These are phyloP conservation scores for Ceratobasidium sp. DNA, from an alignment of 1,284 basidiomycete genomes.

Conservation along the genomic window DNA sequence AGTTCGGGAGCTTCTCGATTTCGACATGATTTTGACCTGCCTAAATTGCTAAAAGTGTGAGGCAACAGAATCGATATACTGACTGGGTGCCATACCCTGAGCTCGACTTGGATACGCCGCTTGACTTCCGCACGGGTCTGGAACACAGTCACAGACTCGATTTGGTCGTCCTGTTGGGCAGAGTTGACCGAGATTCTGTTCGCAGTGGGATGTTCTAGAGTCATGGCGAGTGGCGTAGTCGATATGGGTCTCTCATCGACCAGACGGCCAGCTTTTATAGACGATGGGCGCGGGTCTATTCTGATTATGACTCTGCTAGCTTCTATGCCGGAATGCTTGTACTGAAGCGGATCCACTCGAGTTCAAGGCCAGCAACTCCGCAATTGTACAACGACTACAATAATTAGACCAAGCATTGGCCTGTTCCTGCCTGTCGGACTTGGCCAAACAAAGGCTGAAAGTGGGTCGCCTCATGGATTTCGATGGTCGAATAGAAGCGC, in stretches of 20 bases:
- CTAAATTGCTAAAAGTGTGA: constrained; percentile 32
- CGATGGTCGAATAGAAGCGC: too few relatives aligned
- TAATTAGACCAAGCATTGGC: too few relatives aligned
- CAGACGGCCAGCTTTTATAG: not conserved
- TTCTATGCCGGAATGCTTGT: too few relatives aligned
- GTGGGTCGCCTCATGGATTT: too few relatives aligned
- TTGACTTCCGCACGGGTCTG: constrained; percentile 27
- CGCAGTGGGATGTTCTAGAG: not conserved
- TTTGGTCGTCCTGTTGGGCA: constrained; percentile 24
- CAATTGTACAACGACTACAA: too few relatives aligned
- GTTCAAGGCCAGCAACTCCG: too few relatives aligned
- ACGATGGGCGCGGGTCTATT: too few relatives aligned
- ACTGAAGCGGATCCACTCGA: too few relatives aligned
- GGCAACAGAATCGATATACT: not conserved
- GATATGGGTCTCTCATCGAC: not conserved
- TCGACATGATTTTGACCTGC: constrained; percentile 46
- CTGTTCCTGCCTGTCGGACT: too few relatives aligned
- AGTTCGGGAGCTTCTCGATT: constrained; percentile 43
- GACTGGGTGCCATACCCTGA: not conserved
- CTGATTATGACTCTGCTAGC: too few relatives aligned
- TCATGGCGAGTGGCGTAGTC: not conserved
- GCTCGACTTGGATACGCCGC: constrained; percentile 7
- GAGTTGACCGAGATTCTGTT: constrained; percentile 17
- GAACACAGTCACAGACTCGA: too few relatives aligned
- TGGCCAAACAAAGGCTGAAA: too few relatives aligned